Evolutionary conservation across 106 monocot species (phyloP), one percentile per base, ranked within the genome.

Genomic region (Dioscorea zingiberensis): DNA sequence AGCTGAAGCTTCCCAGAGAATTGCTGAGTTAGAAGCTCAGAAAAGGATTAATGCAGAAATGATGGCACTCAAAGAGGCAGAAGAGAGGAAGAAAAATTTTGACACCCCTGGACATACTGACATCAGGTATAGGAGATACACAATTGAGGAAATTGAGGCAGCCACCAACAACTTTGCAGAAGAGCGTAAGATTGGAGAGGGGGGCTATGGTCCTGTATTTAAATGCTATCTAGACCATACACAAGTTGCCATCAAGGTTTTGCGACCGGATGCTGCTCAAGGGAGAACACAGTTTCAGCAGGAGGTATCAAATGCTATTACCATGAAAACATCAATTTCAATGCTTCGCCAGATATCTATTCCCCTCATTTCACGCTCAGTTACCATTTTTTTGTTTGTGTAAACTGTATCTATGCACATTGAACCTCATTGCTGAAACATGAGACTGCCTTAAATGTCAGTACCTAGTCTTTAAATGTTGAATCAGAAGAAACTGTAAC

Each of bases 111-210:
- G 55, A 0, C 65, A 58, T 24, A 21, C 23, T 0, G 64, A 72
- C 13, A 0, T 87, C 4, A 62, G 84, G 27, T 90, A 87, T 61
- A 74, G 94, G 46, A 87, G 48, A 44, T 94, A 94, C 71, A 59
- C 76, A 1, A 90, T 94, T 12, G 84, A 90, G 4, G 94, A 94
- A 64, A 89, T 94, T 14, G 90, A 94, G 53, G 30, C 55, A 27
- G 94, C 84, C 54, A 94, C 90, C 0, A 73, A 90, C 0, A 65
- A 80, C 65, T 94, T 94, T 44, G 30, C 79, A 17, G 70, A 73
- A 10, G 22, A 28, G 18, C 65, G 72, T 18, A 88, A 84, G 60
- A 63, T 88, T 15, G 88, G 88, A 8, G 88, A 88, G 69, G 88
- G 88, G 29, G 88, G 88, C 12, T 88, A 88, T 48, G 88, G 88